phyloP scores from a whole-genome alignment of 768 basidiomycete species.

The Russula dissimulans region DNA sequence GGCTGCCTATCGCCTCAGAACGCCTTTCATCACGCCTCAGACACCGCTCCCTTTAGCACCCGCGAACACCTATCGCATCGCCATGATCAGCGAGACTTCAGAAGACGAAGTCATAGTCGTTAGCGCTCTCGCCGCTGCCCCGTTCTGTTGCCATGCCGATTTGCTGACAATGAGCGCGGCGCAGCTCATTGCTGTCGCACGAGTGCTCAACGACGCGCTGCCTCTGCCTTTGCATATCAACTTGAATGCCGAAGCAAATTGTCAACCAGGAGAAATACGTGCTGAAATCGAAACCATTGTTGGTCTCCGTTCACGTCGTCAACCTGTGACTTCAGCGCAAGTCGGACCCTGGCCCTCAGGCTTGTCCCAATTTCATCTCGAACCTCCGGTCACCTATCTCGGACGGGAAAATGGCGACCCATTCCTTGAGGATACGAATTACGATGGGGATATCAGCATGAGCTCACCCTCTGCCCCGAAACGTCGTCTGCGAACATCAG shows the following conservation, averaged over 20 bases:
- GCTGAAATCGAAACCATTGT: conserved; percentile 50
- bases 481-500: no score
- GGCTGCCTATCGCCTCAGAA: conserved; percentile 9
- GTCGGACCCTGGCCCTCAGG: no score
- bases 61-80: conserved; percentile 31
- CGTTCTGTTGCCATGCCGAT: conserved; percentile 71
- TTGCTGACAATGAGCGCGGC: conserved; percentile 51
- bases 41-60: not conserved
- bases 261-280: conserved; percentile 39
- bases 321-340: not conserved
- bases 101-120: conserved; percentile 51
- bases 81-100: conserved; percentile 49
- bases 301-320: conserved; percentile 36
- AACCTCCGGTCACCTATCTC: not conserved
- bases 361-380: not conserved
- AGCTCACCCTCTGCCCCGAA: not conserved
- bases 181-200: conserved; percentile 45
- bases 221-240: conserved; percentile 44
- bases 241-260: conserved; percentile 26
- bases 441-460: not conserved
- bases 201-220: conserved; percentile 45
- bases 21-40: conserved; percentile 14
- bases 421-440: not conserved
- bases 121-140: conserved; percentile 46
- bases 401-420: not conserved